A percentile compares a stretch with the other conserved stretches of the same genome.
phyloP scores from a whole-genome alignment of 1,284 basidiomycete genomes.

The Rhodofomes roseus region DNA sequence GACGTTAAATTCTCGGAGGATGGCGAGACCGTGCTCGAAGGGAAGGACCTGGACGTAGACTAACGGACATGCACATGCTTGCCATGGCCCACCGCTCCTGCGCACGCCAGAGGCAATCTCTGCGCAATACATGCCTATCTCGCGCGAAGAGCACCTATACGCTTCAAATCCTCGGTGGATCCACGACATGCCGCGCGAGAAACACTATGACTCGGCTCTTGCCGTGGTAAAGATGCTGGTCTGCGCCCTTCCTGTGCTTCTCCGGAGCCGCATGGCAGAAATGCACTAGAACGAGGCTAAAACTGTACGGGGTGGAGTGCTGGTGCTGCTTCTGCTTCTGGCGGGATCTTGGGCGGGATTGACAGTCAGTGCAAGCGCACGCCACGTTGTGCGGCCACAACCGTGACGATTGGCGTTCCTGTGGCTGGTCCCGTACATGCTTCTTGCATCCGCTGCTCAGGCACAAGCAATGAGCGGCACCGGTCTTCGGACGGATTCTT shows the following conservation, averaged over 20 bases:
- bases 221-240: too few relatives aligned
- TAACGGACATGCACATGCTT: background rate
- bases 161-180: too few relatives aligned
- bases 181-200: too few relatives aligned
- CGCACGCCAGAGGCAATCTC: background rate
- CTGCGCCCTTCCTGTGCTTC: background rate
- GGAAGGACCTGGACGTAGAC: constrained; percentile 44
- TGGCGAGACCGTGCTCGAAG: constrained; percentile 70
- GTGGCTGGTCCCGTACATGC: background rate
- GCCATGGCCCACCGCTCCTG: too few relatives aligned
- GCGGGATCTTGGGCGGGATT: background rate
- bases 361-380: background rate
- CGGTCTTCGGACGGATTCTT: too few relatives aligned
- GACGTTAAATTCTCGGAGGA: constrained; percentile 81
- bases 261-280: background rate
- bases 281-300: background rate
- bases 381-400: too few relatives aligned
- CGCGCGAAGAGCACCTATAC: background rate
- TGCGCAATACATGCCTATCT: background rate
- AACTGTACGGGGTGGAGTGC: background rate
- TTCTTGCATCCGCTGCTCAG: background rate
- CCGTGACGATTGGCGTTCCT: background rate
- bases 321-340: background rate
- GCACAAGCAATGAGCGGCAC: too few relatives aligned
- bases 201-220: too few relatives aligned